A percentile compares a stretch with the other conserved stretches of the same genome.
phyloP scores from a whole-genome alignment of 2,329 filamentous ascomycete genomes.

The Orbilia oligospora region DNA sequence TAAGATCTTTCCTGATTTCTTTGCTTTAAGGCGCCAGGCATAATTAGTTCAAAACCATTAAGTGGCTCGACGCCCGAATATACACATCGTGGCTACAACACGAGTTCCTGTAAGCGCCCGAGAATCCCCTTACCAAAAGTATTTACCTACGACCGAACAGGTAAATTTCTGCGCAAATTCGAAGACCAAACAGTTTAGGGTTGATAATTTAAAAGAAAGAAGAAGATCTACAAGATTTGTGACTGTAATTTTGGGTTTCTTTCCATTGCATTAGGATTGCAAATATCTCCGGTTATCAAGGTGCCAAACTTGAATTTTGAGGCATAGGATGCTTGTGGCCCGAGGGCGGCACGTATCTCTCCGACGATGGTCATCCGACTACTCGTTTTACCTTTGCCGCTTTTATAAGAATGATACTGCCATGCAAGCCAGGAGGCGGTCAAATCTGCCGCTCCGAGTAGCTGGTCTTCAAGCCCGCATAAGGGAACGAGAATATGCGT shows the following conservation, averaged over 20 bases:
- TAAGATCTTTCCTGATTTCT: not conserved
- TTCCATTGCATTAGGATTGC: not conserved
- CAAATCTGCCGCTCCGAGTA: not conserved
- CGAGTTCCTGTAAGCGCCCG: constrained; percentile 43
- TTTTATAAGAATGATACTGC: not conserved
- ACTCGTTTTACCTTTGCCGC: constrained; percentile 12
- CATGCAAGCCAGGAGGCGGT: constrained; percentile 6
- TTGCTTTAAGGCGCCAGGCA: not conserved
- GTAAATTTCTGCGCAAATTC: not conserved
- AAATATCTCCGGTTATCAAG: not conserved
- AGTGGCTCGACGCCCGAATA: not conserved
- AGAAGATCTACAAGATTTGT: not conserved
- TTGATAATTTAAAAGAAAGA: not conserved
- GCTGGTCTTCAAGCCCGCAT: not conserved
- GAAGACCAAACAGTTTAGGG: not conserved
- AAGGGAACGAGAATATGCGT: not conserved
- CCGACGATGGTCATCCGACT: constrained; percentile 10
- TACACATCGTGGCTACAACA: not conserved
- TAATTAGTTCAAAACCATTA: not conserved
- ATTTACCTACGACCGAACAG: not conserved
- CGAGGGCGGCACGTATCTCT: constrained; percentile 6
- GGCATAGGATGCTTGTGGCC: not conserved
- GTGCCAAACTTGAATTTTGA: not conserved
- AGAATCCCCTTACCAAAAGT: constrained; percentile 12
- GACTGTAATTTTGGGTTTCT: not conserved